Evolutionary conservation across 129 eudicot genomes (phyloP).

Genomic region (sunflower (Helianthus annuus)): DNA sequence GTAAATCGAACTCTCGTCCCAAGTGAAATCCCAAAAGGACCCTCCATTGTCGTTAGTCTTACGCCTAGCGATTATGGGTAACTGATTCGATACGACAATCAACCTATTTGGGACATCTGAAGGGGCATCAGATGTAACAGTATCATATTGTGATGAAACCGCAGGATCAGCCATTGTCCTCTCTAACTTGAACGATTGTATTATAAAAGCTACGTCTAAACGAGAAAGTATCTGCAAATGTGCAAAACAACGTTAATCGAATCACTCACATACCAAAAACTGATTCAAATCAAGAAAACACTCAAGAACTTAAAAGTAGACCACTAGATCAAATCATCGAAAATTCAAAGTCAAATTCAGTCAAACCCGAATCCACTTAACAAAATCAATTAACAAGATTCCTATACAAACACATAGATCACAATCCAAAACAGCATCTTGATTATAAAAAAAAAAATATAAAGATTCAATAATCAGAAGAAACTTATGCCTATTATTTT

Average conservation of each 20-base stretch:
- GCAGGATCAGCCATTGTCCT: slow-evolving; percentile 41
- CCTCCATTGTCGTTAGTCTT: slow-evolving; percentile 32
- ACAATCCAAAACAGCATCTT: slow-evolving; percentile 4
- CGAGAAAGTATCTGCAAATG: background rate
- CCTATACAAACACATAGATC: background rate
- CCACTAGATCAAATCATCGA: background rate
- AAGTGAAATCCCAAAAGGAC: slow-evolving; percentile 39
- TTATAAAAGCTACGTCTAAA: background rate
- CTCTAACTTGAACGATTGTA: background rate
- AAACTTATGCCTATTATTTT: background rate
- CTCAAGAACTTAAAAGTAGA: background rate
- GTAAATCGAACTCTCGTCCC: slow-evolving; percentile 47
- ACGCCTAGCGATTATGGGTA: slow-evolving; percentile 36
- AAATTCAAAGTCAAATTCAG: background rate
- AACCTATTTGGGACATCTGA: slow-evolving; percentile 36
- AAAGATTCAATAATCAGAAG: background rate
- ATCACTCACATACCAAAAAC: background rate
- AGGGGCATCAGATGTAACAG: slow-evolving; percentile 40
- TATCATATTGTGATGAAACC: slow-evolving; percentile 38
- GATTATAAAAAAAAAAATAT: background rate
- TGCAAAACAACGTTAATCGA: background rate
- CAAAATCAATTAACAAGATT: background rate
- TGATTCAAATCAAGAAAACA: background rate
- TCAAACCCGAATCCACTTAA: background rate
- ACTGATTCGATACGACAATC: slow-evolving; percentile 44